Base-by-base conservation (phyloP, 1,284 basidiomycete species). In the Flammula alnicola region DNA sequence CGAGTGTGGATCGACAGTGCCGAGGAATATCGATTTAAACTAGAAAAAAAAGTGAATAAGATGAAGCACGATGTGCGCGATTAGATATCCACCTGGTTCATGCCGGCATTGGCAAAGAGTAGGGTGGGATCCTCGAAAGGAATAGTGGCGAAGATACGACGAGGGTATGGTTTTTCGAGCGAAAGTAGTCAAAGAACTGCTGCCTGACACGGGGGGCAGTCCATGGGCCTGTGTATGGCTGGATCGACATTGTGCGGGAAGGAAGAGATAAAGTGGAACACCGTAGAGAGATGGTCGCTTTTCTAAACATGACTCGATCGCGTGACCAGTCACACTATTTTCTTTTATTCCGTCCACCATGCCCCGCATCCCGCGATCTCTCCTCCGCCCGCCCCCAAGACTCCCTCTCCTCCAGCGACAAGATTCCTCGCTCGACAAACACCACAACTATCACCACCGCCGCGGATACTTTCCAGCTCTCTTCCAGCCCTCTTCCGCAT, bases 71-170 rank as follows among this genome's bases (percentile, higher is more conserved):
- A 32, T 32, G 2, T 38, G 46, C 45, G 10, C 32, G 48, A 39
- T 19, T n/a, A n/a, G 26, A 16, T 20, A 62, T 71, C 26, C 55
- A 82, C 88, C 78, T 91, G 93, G 72, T 96, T 96, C 94, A 96
- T 96, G 52, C 95, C 93, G 57, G 96, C 96, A 77, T 99, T 99
- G 58, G 95, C 94, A 64, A 99, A 99, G 54, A 99, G 84, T 33
- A 99, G 80, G 5, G 96, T 98, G 3, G 97, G 93, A 71, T 96
- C 94, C 58, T 99, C 96, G 71, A 95, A 98, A 1, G 96, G 96
- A 59, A 99, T 92, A 38, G 94, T 96, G 10, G 84, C 5, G 92
- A 95, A 36, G 93, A 96, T n/a, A 89, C 89, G 52, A 95, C 93
- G 69, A 94, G 97, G 29, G 89, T 89, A 72, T 99, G 97, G 56